Base-by-base conservation (phyloP, 306 rosid species). In the Medicago truncatula region DNA sequence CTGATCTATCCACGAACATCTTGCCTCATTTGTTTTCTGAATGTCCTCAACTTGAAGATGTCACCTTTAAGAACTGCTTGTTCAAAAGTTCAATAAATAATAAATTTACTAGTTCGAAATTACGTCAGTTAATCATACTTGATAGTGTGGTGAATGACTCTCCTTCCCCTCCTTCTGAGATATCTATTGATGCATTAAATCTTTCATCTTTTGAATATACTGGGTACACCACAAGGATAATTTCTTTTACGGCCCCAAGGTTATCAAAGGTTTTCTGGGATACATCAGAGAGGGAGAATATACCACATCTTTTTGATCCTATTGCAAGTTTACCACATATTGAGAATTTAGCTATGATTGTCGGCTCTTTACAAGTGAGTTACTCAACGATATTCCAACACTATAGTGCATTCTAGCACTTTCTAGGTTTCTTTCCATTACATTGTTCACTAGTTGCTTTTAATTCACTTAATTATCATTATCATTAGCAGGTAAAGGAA, bases 1-100 rank as follows among this genome's bases (percentile, higher is more conserved):
- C 1, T 3, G 61, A 3, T 54, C 25, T 7, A 2, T 5, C 1
- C 4, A 0, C 0, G 9, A 0, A 20, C 0, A 14, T 56, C 34
- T 15, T 56, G 13, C 34, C 34, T 20, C 14, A 1, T 56, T 18
- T 56, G 62, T 20, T 56, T 20, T 56, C 62, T 56, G 28, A 56
- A 3, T 20, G 15, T 20, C 15, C 34, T 41, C 44, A 34, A 61
- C 44, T 61, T 7, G 40, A 34, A 3, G 44, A 61, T 3, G 21
- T 34, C 20, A 15, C 43, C 67, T 61, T 61, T 15, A 61, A 61
- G 20, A 31, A 34, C 20, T 61, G 67, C 13, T 2, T 8, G 23
- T 1, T 15, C 44, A 0, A 2, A 1, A 0, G 10, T 28, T 18
- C 12, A 4, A 2, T 28, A 8, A n/a, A n/a, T n/a, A n/a, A n/a